Base-by-base conservation (phyloP, 2,329 filamentous ascomycete genomes). In the Bisporella sp. region DNA sequence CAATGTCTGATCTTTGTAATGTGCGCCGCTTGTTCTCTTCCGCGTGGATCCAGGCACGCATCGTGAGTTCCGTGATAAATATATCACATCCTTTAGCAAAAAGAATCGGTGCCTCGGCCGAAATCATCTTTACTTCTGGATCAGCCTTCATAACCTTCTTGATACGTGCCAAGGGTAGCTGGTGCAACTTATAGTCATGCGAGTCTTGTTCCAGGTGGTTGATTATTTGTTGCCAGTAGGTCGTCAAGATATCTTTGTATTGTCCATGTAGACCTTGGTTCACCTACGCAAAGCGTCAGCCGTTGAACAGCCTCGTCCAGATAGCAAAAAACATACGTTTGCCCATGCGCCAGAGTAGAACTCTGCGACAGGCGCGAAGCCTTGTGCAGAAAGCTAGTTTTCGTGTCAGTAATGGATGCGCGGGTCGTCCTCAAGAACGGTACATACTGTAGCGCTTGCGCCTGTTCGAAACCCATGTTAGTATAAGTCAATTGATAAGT, bases 141-240 rank as follows among this genome's bases (percentile, higher is more conserved):
- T 99, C 93, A 1, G 93, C 93, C 73, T 99, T 99, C 93, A 99
- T 99, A 59, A 99, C 93, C 70, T 99, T 99, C 77, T 99, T 99
- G 74, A 99, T 99, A 49, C 93, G 86, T n/a, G 93, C 93, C 40
- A 99, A 78, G 1, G 93, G 93, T 39, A 99, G 78, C 69, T 97
- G 93, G 68, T 99, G 93, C 50, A 97, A 81, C 72, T 99, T 99
- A 78, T 97, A 99, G 70, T 99, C 93, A 69, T 99, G 93, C 45
- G 87, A 89, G 63, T 97, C 93, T 53, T 81, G 89, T 72, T 99
- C 93, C 52, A 99, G 82, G 68, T 95, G 90, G 59, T 86, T 92
- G 72, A 99, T 96, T 56, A 91, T 93, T 65, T 99, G 92, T 70
- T 99, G 93, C 93, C 93, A 99, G 73, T 99, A 99, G 5, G 92